A percentile compares a stretch with the other conserved stretches of the same genome.
Evolutionary conservation across 345 rosid genomes (phyloP).

Genomic region (Salix koriyanagi): DNA sequence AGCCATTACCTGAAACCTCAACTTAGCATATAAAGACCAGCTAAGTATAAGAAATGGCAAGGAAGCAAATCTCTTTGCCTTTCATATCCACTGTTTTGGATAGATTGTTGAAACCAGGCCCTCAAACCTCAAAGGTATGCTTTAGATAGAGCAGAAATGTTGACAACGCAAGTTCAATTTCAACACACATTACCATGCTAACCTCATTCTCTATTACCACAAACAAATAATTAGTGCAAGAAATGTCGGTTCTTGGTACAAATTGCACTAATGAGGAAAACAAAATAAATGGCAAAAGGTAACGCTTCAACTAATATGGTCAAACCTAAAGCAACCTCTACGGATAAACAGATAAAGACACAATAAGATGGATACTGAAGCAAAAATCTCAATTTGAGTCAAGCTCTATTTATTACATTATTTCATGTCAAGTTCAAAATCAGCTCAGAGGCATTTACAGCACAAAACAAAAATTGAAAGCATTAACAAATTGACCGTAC

Average conservation of each 20-base stretch:
- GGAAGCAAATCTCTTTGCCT: not conserved
- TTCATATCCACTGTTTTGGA: not conserved
- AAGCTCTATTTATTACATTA: not conserved
- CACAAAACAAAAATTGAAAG: not conserved
- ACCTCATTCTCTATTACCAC: not conserved
- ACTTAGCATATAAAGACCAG: not conserved
- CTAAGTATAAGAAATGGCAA: not conserved
- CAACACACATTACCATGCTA: not conserved
- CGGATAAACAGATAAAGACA: not conserved
- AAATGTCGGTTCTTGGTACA: not conserved
- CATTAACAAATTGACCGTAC: not conserved
- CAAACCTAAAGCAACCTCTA: not conserved
- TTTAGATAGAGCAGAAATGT: not conserved
- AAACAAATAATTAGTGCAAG: not conserved
- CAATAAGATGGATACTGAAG: not conserved
- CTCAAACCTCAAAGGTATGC: not conserved
- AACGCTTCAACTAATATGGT: not conserved
- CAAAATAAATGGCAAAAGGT: not conserved
- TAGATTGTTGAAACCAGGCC: not conserved
- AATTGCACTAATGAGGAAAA: not conserved
- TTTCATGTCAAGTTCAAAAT: not conserved
- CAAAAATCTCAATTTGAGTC: not conserved
- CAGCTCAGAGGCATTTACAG: not conserved
- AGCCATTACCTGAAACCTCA: not conserved
- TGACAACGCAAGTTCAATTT: not conserved